Evolutionary conservation across 352 stramenopile genomes (phyloP).

Genomic region (Saprolegnia parasitica): DNA sequence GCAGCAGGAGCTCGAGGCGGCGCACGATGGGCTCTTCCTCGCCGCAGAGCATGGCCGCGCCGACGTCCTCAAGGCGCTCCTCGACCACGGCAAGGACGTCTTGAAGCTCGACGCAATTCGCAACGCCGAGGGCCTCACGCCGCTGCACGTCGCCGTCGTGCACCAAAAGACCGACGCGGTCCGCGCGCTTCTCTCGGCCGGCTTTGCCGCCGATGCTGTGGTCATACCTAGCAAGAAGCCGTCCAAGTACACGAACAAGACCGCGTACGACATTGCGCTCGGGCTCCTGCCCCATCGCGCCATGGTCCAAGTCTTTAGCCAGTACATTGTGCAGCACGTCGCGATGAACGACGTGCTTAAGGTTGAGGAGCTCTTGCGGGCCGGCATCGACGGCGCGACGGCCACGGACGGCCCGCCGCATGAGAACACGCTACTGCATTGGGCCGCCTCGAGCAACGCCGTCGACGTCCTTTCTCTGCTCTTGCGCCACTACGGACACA

Average conservation of each 20-base stretch:
- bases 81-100: conserved; percentile 51
- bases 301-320: conserved; percentile 75
- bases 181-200: conserved; percentile 66
- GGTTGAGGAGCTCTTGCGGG: conserved; percentile 54
- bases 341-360: conserved; percentile 53
- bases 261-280: conserved; percentile 63
- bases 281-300: conserved; percentile 46
- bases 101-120: conserved; percentile 63
- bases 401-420: conserved; percentile 50
- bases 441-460: conserved; percentile 71
- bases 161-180: conserved; percentile 72
- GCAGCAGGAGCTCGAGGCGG: conserved; percentile 46
- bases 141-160: conserved; percentile 68
- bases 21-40: conserved; percentile 74
- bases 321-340: conserved; percentile 83
- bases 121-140: conserved; percentile 52
- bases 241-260: conserved; percentile 33
- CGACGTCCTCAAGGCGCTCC: conserved; percentile 80
- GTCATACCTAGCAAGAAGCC: background rate
- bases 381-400: conserved; percentile 44
- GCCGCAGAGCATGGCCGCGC: conserved; percentile 74
- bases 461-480: conserved; percentile 38
- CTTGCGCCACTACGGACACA: background rate
- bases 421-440: conserved; percentile 66
- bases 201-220: conserved; percentile 61